phyloP scores from a whole-genome alignment of 345 rosid species.

The Ceriops zippeliana region DNA sequence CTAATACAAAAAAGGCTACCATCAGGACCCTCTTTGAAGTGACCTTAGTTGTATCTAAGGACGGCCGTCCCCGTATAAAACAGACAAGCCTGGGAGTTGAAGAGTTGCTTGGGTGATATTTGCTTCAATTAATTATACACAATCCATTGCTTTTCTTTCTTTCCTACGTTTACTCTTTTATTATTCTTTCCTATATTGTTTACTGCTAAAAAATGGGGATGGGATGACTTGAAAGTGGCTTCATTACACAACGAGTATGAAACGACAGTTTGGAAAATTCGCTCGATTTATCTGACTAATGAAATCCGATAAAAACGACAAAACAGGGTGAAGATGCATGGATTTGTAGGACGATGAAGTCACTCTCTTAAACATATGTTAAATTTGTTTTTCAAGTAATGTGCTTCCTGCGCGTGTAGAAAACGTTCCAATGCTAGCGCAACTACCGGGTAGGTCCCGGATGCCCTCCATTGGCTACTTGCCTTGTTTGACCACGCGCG shows the following conservation, averaged over 20 bases:
- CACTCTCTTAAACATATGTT: background rate
- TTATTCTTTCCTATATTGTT: too few species aligned
- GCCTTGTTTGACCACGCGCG: slow-evolving; percentile 3
- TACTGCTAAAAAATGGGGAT: too few species aligned
- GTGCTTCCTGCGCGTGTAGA: background rate
- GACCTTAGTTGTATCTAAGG: background rate
- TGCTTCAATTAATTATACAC: too few species aligned
- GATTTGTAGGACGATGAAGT: background rate
- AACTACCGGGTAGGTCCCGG: background rate
- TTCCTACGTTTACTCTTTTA: too few species aligned
- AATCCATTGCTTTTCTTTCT: too few species aligned
- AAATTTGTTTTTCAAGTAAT: too few species aligned
- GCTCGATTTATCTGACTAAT: background rate
- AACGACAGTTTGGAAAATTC: slow-evolving; percentile 6
- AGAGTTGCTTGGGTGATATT: too few species aligned
- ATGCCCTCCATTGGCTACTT: too few species aligned
- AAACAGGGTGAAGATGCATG: background rate
- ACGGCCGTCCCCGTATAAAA: background rate
- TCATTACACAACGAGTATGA: background rate
- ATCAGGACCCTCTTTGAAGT: slow-evolving; percentile 5
- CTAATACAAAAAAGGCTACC: slow-evolving; percentile 1
- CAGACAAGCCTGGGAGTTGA: too few species aligned
- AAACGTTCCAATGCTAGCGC: background rate
- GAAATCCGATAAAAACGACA: slow-evolving; percentile 16
- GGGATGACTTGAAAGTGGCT: too few species aligned